phyloP scores from a whole-genome alignment of 1,139 yeast genomes.

The Nakaseomyces glabratus region DNA sequence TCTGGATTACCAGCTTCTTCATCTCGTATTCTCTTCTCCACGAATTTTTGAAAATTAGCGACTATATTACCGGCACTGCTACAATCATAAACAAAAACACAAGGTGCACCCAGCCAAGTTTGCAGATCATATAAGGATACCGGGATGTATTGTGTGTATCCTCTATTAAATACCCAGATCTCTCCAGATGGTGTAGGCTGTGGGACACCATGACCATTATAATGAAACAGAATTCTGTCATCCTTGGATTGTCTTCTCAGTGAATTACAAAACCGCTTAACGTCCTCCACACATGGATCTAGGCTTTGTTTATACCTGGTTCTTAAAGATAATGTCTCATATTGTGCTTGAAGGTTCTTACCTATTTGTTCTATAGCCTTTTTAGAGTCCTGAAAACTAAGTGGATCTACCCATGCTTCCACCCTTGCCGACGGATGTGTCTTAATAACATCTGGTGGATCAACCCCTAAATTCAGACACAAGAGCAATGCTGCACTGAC shows the following conservation, averaged over 20 bases:
- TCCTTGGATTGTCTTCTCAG: constrained; percentile 86
- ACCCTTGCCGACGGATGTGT: constrained; percentile 89
- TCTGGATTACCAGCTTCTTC: constrained; percentile 72
- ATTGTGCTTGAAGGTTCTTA: constrained; percentile 75
- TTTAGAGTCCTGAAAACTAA: constrained; percentile 73
- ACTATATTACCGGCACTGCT: constrained; percentile 93
- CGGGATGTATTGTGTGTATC: constrained; percentile 95
- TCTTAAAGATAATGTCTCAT: constrained; percentile 78
- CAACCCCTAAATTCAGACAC: constrained; percentile 89
- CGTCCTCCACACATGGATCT: constrained; percentile 95
- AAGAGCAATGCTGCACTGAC: constrained; percentile 89
- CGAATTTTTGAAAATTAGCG: constrained; percentile 80
- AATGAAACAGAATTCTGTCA: constrained; percentile 81
- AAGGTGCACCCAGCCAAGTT: constrained; percentile 97
- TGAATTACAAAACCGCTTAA: constrained; percentile 83
- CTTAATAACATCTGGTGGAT: constrained; percentile 92
- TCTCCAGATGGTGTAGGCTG: constrained; percentile 97
- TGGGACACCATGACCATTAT: constrained; percentile 98
- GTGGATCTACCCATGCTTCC: constrained; percentile 93
- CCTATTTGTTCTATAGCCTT: constrained; percentile 91
- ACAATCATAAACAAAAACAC: constrained; percentile 90
- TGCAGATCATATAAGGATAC: constrained; percentile 87
- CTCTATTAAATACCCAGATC: constrained; percentile 95
- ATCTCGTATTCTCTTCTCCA: constrained; percentile 82
- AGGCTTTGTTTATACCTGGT: constrained; percentile 84